A percentile compares a stretch with the other conserved stretches of the same genome.
Evolutionary conservation across 768 basidiomycete genomes (phyloP).

Genomic region (Leucosporidium scottii): DNA sequence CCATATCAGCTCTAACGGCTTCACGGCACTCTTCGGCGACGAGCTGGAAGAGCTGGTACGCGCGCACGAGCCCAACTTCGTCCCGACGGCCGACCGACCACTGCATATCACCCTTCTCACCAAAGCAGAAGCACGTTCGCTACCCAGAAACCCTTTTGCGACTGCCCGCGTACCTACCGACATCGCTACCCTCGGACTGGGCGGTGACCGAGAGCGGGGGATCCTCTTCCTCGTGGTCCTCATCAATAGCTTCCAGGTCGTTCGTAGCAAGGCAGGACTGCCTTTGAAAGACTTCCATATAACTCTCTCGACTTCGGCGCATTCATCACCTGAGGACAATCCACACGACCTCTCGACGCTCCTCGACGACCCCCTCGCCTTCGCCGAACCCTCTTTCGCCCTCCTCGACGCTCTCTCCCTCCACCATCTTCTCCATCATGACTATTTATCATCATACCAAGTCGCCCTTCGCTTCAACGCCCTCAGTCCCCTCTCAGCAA

Average conservation of each 20-base stretch:
- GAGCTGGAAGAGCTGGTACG: too few relatives aligned
- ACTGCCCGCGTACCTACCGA: neutral
- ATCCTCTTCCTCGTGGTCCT: conserved; percentile 50
- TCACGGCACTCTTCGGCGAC: too few relatives aligned
- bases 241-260: conserved; percentile 53
- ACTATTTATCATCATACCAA: conserved; percentile 43
- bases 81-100: neutral
- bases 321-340: conserved; percentile 38
- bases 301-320: conserved; percentile 48
- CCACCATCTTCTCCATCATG: conserved; percentile 42
- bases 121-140: conserved; percentile 15
- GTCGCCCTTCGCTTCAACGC: conserved; percentile 42
- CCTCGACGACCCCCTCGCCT: conserved; percentile 49
- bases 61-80: too few relatives aligned
- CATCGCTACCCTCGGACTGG: conserved; percentile 1
- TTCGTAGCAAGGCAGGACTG: conserved; percentile 51
- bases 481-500: conserved; percentile 41
- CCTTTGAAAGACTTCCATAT: conserved; percentile 55
- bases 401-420: conserved; percentile 10
- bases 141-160: neutral
- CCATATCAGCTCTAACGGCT: too few relatives aligned
- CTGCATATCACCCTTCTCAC: conserved; percentile 26
- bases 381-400: conserved; percentile 39
- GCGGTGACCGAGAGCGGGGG: neutral
- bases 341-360: conserved; percentile 40